Percentiles rank a stretch among this genome's conserved stretches.
Evolutionary conservation across 2,329 filamentous ascomycete species (phyloP).

Genomic region (Diaporthe capsici): DNA sequence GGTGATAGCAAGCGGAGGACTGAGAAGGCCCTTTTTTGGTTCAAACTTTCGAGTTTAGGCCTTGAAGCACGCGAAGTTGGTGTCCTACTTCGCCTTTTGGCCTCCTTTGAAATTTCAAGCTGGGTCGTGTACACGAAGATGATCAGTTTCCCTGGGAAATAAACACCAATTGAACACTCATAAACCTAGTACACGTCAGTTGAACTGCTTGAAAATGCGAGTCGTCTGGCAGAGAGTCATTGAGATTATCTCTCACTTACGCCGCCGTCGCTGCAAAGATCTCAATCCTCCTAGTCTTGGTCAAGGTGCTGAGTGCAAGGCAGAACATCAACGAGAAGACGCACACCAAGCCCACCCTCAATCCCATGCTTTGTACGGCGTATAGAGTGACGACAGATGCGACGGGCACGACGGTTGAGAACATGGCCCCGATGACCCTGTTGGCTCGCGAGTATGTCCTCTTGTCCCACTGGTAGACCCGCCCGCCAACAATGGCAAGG

Average conservation of each 20-base stretch:
- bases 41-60: background rate
- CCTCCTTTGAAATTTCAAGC: background rate
- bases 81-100: background rate
- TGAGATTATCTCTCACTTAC: conserved; percentile 34
- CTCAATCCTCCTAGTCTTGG: conserved; percentile 48
- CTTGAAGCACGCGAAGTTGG: background rate
- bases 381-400: conserved; percentile 45
- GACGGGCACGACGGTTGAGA: conserved; percentile 44
- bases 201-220: background rate
- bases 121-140: fast-evolving
- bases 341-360: conserved; percentile 46
- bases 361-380: conserved; percentile 41
- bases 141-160: conserved; percentile 18
- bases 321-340: conserved; percentile 48
- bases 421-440: conserved; percentile 42
- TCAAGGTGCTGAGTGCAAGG: conserved; percentile 46
- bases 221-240: background rate
- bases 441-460: conserved; percentile 23
- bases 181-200: conserved; percentile 31
- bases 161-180: conserved; percentile 40
- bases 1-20: background rate
- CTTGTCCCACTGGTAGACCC: conserved; percentile 37
- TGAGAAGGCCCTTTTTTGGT: no score
- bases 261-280: conserved; percentile 49
- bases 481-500: conserved; percentile 28